A percentile compares a stretch with the other conserved stretches of the same genome.
phyloP scores from a whole-genome alignment of 202 grass and related monocot species.

The Schoenoplectus triqueter region DNA sequence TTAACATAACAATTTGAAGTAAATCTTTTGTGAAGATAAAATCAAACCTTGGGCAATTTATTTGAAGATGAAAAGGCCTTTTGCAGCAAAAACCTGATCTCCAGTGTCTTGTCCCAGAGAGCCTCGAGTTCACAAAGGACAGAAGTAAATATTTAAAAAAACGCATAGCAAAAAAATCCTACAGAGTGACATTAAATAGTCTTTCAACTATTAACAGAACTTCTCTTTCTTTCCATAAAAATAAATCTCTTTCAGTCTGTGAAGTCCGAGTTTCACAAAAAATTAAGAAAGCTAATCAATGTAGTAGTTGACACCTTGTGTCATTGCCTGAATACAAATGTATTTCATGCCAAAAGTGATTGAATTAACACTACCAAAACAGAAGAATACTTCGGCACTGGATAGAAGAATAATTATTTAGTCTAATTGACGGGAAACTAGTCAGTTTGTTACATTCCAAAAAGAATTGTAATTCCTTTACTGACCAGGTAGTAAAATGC shows the following conservation, averaged over 20 bases:
- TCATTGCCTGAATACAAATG: background rate
- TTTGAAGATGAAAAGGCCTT: slow-evolving; percentile 86
- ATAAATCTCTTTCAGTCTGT: background rate
- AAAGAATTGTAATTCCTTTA: background rate
- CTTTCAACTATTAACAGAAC: background rate
- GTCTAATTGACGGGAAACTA: background rate
- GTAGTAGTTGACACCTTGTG: background rate
- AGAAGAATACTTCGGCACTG: background rate
- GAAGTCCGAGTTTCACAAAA: slow-evolving; percentile 15
- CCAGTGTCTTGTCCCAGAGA: slow-evolving; percentile 85
- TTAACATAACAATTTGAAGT: slow-evolving; percentile 15
- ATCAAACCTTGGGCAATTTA: slow-evolving; percentile 76
- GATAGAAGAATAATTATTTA: background rate
- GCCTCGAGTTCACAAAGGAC: slow-evolving; percentile 48
- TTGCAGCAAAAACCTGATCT: slow-evolving; percentile 84
- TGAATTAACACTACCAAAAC: background rate
- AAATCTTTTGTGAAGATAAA: slow-evolving; percentile 1
- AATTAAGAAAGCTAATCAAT: slow-evolving; percentile 1
- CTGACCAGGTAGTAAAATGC: slow-evolving; percentile 15
- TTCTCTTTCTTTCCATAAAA: background rate
- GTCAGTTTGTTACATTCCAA: background rate
- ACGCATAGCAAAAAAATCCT: background rate
- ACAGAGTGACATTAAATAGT: background rate
- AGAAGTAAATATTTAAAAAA: slow-evolving; percentile 17
- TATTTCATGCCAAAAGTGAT: background rate